Evolutionary conservation across 2,329 filamentous ascomycete genomes (phyloP), one percentile per base, ranked within the genome.

Genomic region (Escovopsis sp.): DNA sequence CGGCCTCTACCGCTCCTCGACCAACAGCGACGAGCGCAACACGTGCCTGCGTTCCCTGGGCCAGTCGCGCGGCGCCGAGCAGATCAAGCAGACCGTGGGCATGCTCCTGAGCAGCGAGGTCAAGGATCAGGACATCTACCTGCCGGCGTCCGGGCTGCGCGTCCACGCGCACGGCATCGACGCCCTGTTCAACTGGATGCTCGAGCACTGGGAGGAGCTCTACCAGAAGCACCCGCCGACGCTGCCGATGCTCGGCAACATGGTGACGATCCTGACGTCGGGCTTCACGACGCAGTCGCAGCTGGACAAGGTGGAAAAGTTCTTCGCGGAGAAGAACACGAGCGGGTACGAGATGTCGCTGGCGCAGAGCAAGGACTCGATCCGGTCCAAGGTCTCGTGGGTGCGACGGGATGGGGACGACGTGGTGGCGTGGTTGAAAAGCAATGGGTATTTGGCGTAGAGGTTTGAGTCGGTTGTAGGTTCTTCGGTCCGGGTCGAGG

Each of bases 41-140:
- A 88, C 83, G 11, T 86, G 86, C 2, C 72, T 96, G 39, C 83
- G 87, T 48, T 74, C 72, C 23, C 70, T 96, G 16, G 88, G 88
- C 34, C 76, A 85, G 34, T 76, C 84, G 32, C 78, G 78, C 52
- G 70, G 81, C 38, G 77, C 83, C 2, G 74, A 79, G 44, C 72
- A 94, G 33, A 88, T 94, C 54, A 65, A 90, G 63, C 74, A 75
- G 41, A 88, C 86, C 3, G 69, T 96, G 12, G 70, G 65, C 21
- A 66, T 94, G 43, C 69, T 86, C 23, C 68, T 87, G 38, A 75
- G 76, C 54, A 74, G 78, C 41, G 79, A 93, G 45, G 80, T 94
- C 58, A 93, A 92, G 66, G 85, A 82, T 44, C 88, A 94, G 57
- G 88, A 96, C 56, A 77, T 94, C 44, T 94, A 94, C 62, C 76